Percentiles rank a stretch among this genome's conserved stretches.
Conservation (phyloP, 2,329 filamentous ascomycete species). For the Fusarium haematococcum region DNA sequence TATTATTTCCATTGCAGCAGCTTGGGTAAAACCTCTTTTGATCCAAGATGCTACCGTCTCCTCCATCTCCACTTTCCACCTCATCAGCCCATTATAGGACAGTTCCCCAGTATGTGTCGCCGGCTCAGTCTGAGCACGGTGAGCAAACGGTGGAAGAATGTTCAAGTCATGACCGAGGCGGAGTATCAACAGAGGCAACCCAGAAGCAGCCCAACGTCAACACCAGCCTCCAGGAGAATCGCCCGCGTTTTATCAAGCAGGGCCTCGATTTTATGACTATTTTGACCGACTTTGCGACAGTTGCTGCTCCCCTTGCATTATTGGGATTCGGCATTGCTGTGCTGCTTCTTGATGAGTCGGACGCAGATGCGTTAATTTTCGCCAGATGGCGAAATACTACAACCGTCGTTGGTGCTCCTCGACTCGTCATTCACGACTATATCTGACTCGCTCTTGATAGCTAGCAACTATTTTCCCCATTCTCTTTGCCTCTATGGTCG, state of each 20-base stretch:
- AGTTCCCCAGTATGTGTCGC: not conserved
- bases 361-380: not conserved
- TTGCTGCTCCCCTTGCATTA: not conserved
- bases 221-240: not conserved
- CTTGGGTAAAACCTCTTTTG: not conserved
- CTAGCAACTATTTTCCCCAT: not conserved
- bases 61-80: not conserved
- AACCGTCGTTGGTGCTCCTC: not conserved
- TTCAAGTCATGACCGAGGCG: not conserved
- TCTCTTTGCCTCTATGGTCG: not conserved
- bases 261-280: not conserved
- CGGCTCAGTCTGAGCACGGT: not conserved
- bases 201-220: not conserved
- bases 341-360: not conserved
- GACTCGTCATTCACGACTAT: fast-evolving
- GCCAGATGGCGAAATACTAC: not conserved
- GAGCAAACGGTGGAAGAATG: not conserved
- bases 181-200: not conserved
- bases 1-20: not conserved
- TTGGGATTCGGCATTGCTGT: not conserved
- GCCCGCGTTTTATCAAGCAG: not conserved
- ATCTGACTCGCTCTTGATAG: not conserved
- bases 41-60: not conserved
- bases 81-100: not conserved
- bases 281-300: not conserved